Conservation (phyloP, 257 asterid species). For the Euphrasia confusa region DNA sequence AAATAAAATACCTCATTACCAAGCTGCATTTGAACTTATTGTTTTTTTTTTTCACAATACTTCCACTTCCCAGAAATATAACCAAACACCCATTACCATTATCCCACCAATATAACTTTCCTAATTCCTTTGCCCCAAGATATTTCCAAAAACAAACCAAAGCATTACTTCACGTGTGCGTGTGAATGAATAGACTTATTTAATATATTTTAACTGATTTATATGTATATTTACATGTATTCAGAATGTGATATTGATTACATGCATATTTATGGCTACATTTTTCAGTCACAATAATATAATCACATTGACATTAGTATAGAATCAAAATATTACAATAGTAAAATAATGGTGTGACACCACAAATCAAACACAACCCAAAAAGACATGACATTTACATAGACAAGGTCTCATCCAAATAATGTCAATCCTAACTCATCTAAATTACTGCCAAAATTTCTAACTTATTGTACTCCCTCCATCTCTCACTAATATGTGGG, state of each 20-base stretch:
- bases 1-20: constrained; percentile 3
- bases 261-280: background rate
- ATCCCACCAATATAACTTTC: background rate
- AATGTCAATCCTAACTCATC: background rate
- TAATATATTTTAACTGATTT: background rate
- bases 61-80: background rate
- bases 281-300: background rate
- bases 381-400: background rate
- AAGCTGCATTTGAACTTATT: background rate
- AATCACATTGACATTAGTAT: background rate
- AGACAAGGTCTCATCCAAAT: background rate
- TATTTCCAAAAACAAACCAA: background rate
- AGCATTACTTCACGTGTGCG: background rate
- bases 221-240: background rate
- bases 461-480: background rate
- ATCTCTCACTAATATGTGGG: no score
- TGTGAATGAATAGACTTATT: background rate
- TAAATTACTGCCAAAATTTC: background rate
- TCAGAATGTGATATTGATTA: background rate
- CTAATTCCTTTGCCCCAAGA: background rate
- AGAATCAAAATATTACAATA: background rate
- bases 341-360: background rate
- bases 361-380: background rate
- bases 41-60: background rate
- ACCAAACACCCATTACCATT: constrained; percentile 1